Evolutionary conservation across 306 rosid genomes (phyloP).

Genomic region (Boehmeria nivea): DNA sequence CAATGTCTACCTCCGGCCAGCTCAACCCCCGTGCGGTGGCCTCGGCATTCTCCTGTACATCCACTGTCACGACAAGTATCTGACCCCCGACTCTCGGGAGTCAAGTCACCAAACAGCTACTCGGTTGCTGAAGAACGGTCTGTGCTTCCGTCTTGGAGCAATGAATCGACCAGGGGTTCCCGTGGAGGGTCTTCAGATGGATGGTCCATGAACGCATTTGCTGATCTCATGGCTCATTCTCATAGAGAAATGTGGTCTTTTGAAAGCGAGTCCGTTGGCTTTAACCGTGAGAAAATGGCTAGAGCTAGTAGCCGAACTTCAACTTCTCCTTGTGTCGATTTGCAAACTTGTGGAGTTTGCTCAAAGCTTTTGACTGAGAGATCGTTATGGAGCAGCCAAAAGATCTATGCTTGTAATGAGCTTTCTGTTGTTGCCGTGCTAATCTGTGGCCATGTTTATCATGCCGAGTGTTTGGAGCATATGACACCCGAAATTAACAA

Average conservation of each 20-base stretch:
- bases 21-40: slow-evolving; percentile 43
- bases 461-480: slow-evolving; percentile 85
- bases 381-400: slow-evolving; percentile 43
- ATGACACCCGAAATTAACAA: slow-evolving; percentile 69
- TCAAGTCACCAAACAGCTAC: slow-evolving; percentile 51
- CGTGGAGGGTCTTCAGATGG: slow-evolving; percentile 68
- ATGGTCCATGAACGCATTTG: slow-evolving; percentile 83
- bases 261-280: slow-evolving; percentile 70
- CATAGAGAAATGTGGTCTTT: slow-evolving; percentile 76
- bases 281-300: slow-evolving; percentile 50
- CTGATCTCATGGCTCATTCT: slow-evolving; percentile 67
- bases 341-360: slow-evolving; percentile 49
- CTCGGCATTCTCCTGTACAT: slow-evolving; percentile 56
- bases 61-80: slow-evolving; percentile 56
- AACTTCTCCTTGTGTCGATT: slow-evolving; percentile 47
- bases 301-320: slow-evolving; percentile 54
- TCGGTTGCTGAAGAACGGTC: slow-evolving; percentile 61
- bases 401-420: slow-evolving; percentile 31
- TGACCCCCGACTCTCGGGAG: slow-evolving; percentile 46
- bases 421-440: slow-evolving; percentile 69
- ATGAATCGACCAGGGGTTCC: slow-evolving; percentile 51
- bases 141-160: slow-evolving; percentile 49
- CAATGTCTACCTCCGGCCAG: slow-evolving; percentile 48
- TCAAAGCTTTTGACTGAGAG: slow-evolving; percentile 40
- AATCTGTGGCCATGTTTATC: slow-evolving; percentile 79